Base-by-base conservation (phyloP, 2,329 filamentous ascomycete genomes). In the Pezicula neosporulosa region DNA sequence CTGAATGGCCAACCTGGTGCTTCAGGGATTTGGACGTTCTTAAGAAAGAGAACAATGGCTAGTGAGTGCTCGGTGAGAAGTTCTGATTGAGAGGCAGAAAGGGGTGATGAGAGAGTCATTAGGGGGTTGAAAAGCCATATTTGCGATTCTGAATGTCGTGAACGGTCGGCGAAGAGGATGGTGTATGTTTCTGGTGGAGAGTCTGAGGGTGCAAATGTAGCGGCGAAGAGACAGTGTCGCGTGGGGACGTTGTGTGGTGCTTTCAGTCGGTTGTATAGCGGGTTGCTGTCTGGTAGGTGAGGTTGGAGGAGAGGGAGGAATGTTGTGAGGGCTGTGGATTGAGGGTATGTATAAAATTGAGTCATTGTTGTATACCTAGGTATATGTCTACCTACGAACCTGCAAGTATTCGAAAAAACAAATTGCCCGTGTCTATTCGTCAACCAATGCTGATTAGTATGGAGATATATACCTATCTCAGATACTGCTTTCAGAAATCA, bases 1-100 rank as follows among this genome's bases (percentile, higher is more conserved):
- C 51, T 21, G 51, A 66, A 66, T 3, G 64, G 64, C 58, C 62
- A 63, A 2, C 64, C 63, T 10, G 63, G 63, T 21, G 64, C 64
- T 41, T 57, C 52, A 16, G 57, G 56, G 18, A 66, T 59, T 6
- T 44, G 19, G 1, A 47, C 53, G 8, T 47, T 33, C 18, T 59
- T 60, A 8, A 65, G 42, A 33, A 61, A 66, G 10, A 33, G 10
- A 6, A 65, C 52, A 6, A 47, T 13, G 7, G 45, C 24, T 33
- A 47, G 30, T 1, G 60, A 15, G 12, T 66, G 61, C 5, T 13
- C 16, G 1, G n/a, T 37, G 3, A 64, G 50, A 3, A 47, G 6
- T 1, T 16, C 4, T 43, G 53, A 19, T 13, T 57, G 36, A 1
- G 37, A 9, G 4, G 42, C n/a, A 2, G 54, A 49, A 5, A 64